Conservation (phyloP, 2,329 filamentous ascomycete genomes). For the Aureobasidium sp. region DNA sequence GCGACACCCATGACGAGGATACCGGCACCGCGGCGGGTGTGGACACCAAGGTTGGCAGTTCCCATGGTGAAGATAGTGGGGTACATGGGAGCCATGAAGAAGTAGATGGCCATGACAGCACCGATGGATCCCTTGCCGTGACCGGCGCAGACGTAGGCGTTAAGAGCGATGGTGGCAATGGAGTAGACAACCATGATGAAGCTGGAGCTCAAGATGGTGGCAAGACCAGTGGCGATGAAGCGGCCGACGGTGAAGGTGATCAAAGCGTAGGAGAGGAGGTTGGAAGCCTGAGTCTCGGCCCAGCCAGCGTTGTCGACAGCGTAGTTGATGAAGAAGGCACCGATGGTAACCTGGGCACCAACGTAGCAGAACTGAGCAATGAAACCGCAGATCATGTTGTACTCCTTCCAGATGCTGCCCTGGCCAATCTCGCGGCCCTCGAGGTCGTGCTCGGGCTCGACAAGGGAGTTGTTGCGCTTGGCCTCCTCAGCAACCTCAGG, state of each 20-base stretch:
- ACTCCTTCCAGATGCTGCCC: slow-evolving; percentile 31
- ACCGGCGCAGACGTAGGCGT: slow-evolving; percentile 26
- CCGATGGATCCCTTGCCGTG: slow-evolving; percentile 24
- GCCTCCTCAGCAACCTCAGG: slow-evolving; percentile 26
- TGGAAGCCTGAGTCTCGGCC: slow-evolving; percentile 23
- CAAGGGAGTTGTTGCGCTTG: slow-evolving; percentile 21
- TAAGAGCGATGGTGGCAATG: slow-evolving; percentile 26
- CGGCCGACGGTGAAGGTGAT: slow-evolving; percentile 33
- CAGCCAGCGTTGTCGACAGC: slow-evolving; percentile 26
- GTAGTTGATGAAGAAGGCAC: slow-evolving; percentile 33
- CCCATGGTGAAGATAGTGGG: slow-evolving; percentile 24
- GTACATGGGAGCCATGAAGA: slow-evolving; percentile 30
- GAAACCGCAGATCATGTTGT: slow-evolving; percentile 33
- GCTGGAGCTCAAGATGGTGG: slow-evolving; percentile 28
- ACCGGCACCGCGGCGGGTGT: slow-evolving; percentile 32
- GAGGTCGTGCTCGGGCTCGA: slow-evolving; percentile 22
- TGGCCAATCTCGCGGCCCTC: slow-evolving; percentile 24
- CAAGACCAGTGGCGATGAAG: slow-evolving; percentile 30
- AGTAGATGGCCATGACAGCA: slow-evolving; percentile 29
- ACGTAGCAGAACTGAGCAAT: slow-evolving; percentile 31
- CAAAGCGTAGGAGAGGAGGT: slow-evolving; percentile 30
- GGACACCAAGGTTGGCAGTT: slow-evolving; percentile 30
- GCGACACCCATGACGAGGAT: slow-evolving; percentile 33
- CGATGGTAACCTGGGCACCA: slow-evolving; percentile 29
- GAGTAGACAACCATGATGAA: slow-evolving; percentile 29